A percentile compares a stretch with the other conserved stretches of the same genome.
phyloP scores from a whole-genome alignment of 73 alveolate genomes.

The Uronychia setigera region DNA sequence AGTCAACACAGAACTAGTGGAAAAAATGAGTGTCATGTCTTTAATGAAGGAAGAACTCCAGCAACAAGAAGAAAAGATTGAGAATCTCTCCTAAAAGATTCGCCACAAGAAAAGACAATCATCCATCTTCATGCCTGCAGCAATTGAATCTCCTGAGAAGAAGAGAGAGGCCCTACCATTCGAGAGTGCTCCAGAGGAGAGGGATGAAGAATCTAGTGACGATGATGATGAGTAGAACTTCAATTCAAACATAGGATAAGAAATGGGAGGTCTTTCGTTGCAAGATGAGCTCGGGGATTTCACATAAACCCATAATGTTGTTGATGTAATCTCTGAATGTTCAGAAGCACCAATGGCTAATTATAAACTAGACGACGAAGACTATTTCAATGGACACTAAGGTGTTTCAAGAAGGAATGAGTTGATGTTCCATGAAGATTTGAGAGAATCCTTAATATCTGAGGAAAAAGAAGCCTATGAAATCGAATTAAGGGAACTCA shows the following conservation, averaged over 20 bases:
- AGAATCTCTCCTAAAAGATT: neutral
- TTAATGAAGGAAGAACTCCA: neutral
- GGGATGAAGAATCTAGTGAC: neutral
- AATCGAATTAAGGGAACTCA: neutral
- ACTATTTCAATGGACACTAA: neutral
- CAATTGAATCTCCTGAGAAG: neutral
- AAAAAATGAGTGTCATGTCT: neutral
- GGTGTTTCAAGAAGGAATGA: no score
- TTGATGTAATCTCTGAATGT: neutral
- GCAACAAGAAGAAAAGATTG: neutral
- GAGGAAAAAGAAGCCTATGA: neutral
- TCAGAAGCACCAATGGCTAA: neutral
- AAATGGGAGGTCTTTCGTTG: neutral
- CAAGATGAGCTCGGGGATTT: constrained; percentile 1
- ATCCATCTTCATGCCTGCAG: neutral
- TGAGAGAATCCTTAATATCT: no score
- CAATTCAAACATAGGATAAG: neutral
- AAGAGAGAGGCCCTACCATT: neutral
- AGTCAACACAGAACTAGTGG: neutral
- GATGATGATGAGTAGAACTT: neutral
- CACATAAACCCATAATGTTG: neutral
- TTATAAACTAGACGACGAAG: neutral
- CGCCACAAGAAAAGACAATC: neutral
- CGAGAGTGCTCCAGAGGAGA: neutral
- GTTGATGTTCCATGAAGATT: no score